Evolutionary conservation across 805 yeast species (phyloP).

Genomic region (Schwanniomyces pseudopolymorphus): DNA sequence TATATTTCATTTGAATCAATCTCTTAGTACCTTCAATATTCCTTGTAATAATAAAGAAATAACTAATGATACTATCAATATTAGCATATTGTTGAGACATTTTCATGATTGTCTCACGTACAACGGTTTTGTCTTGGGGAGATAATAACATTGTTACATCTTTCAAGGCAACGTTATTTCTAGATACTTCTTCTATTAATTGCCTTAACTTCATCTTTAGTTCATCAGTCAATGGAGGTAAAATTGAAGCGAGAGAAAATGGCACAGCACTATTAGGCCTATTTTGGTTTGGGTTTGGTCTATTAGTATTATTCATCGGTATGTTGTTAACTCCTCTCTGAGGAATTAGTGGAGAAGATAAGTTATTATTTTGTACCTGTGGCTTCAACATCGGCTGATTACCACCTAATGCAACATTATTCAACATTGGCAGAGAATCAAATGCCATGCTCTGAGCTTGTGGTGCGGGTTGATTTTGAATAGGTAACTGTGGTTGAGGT

Average conservation of each 20-base stretch:
- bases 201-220: slow-evolving; percentile 61
- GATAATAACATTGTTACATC: slow-evolving; percentile 63
- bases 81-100: slow-evolving; percentile 62
- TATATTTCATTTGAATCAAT: slow-evolving; percentile 72
- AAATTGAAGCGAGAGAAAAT: slow-evolving; percentile 9
- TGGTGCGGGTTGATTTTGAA: slow-evolving; percentile 7
- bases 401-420: slow-evolving; percentile 9
- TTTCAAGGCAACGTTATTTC: slow-evolving; percentile 62
- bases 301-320: slow-evolving; percentile 10
- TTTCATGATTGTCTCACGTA: slow-evolving; percentile 52
- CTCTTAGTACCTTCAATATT: slow-evolving; percentile 74
- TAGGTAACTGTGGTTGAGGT: slow-evolving; percentile 9
- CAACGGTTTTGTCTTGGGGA: slow-evolving; percentile 62
- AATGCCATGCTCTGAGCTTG: slow-evolving; percentile 12
- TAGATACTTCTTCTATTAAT: slow-evolving; percentile 67
- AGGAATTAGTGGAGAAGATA: slow-evolving; percentile 18
- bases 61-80: slow-evolving; percentile 75
- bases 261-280: slow-evolving; percentile 4
- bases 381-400: slow-evolving; percentile 13
- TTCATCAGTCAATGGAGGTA: slow-evolving; percentile 52
- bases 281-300: slow-evolving; percentile 1
- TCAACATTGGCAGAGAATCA: slow-evolving; percentile 20
- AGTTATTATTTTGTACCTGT: slow-evolving; percentile 7
- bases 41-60: slow-evolving; percentile 72
- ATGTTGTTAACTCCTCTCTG: slow-evolving; percentile 10